Conservation (phyloP, 805 yeast species). For the Ogataea parapolymorpha region DNA sequence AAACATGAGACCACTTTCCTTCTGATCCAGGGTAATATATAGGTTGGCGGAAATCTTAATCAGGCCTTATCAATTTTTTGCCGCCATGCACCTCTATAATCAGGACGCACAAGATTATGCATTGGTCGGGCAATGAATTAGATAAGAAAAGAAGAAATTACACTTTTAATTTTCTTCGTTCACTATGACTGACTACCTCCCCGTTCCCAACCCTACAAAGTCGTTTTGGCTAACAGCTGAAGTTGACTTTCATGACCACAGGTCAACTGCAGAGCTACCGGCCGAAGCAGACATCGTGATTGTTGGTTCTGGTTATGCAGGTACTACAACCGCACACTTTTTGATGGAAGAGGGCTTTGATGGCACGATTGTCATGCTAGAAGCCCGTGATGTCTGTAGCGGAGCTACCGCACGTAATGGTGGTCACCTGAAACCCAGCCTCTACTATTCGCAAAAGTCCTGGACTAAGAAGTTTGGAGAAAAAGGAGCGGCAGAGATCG, state of each 20-base stretch:
- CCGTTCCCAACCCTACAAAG: constrained; percentile 20
- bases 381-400: constrained; percentile 40
- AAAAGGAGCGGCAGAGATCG: constrained; percentile 35
- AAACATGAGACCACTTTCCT: no score
- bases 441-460: constrained; percentile 17
- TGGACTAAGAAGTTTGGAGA: constrained; percentile 23
- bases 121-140: no score
- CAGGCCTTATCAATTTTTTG: not conserved
- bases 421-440: constrained; percentile 43
- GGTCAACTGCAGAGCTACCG: constrained; percentile 32
- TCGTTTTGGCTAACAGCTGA: constrained; percentile 18
- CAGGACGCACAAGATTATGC: not conserved
- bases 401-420: constrained; percentile 49
- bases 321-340: constrained; percentile 38
- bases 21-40: no score
- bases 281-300: constrained; percentile 36
- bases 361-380: constrained; percentile 20
- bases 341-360: constrained; percentile 25
- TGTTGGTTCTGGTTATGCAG: constrained; percentile 46
- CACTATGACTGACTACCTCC: constrained; percentile 13
- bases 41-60: no score
- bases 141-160: no score
- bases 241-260: constrained; percentile 12
- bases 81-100: not conserved
- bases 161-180: no score